Conservation (phyloP, 352 stramenopile species). For the Phytophthora capsici region DNA sequence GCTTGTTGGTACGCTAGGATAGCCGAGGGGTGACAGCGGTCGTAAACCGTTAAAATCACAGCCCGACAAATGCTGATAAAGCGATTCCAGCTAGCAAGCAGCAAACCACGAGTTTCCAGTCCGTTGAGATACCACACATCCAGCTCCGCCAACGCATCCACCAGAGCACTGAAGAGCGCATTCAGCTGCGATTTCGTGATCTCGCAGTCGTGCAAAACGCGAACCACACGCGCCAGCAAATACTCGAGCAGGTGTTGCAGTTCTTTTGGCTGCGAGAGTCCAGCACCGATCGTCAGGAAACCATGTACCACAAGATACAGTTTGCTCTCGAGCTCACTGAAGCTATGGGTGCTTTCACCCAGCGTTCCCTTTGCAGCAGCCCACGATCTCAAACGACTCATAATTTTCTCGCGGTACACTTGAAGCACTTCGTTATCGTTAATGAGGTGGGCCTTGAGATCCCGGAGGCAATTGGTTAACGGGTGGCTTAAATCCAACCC, state of each 20-base stretch:
- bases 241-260: slow-evolving; percentile 75
- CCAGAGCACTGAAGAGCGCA: slow-evolving; percentile 66
- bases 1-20: slow-evolving; percentile 18
- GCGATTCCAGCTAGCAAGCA: slow-evolving; percentile 76
- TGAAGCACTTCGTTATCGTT: slow-evolving; percentile 72
- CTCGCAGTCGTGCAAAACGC: slow-evolving; percentile 66
- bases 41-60: slow-evolving; percentile 60
- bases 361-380: slow-evolving; percentile 13
- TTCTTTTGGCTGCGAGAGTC: slow-evolving; percentile 78
- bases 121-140: slow-evolving; percentile 81
- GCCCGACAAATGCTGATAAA: slow-evolving; percentile 73
- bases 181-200: slow-evolving; percentile 50
- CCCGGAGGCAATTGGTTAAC: slow-evolving; percentile 70
- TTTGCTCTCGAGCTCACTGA: slow-evolving; percentile 51
- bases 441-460: slow-evolving; percentile 80
- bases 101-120: slow-evolving; percentile 53
- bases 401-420: slow-evolving; percentile 52
- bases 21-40: slow-evolving; percentile 39
- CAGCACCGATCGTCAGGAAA: slow-evolving; percentile 74
- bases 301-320: slow-evolving; percentile 72
- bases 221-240: slow-evolving; percentile 62
- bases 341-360: slow-evolving; percentile 19
- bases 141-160: slow-evolving; percentile 69
- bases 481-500: slow-evolving; percentile 68
- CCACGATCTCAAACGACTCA: slow-evolving; percentile 39